These are phyloP conservation scores for Pichia thaimueangensis DNA, from an alignment of 805 yeast genomes.

Conservation along the genomic window DNA sequence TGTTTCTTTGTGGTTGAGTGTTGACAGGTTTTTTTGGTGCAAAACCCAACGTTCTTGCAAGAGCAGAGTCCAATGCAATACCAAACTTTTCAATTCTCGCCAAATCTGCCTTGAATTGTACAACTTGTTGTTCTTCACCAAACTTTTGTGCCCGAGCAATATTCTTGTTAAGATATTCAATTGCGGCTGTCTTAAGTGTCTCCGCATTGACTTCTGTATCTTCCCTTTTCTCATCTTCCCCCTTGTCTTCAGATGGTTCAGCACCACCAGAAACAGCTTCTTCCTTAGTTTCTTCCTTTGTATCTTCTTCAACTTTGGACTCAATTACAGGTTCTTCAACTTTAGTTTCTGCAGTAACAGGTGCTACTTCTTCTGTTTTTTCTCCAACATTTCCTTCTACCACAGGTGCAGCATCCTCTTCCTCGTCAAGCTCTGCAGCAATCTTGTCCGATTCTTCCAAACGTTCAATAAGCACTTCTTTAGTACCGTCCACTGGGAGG, in stretches of 20 bases:
- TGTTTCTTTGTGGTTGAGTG: no score
- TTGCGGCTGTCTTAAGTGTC: constrained; percentile 61
- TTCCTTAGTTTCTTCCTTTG: constrained; percentile 14
- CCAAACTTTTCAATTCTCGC: constrained; percentile 82
- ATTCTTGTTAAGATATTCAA: constrained; percentile 60
- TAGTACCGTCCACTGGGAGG: constrained; percentile 68
- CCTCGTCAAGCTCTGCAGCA: constrained; percentile 25
- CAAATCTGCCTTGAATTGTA: constrained; percentile 54
- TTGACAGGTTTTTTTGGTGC: no score
- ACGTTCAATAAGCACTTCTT: constrained; percentile 67
- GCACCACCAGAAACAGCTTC: neutral
- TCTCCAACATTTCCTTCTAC: neutral
- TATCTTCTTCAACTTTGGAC: constrained; percentile 13
- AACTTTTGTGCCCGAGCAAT: constrained; percentile 72
- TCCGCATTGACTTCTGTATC: constrained; percentile 49
- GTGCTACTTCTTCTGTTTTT: neutral
- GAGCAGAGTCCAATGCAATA: constrained; percentile 55
- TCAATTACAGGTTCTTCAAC: constrained; percentile 15
- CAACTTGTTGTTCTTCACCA: constrained; percentile 50
- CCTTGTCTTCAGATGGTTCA: constrained; percentile 11
- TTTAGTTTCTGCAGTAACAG: constrained; percentile 16
- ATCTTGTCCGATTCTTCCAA: constrained; percentile 50
- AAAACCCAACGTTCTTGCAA: constrained; percentile 63
- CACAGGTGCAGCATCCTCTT: constrained; percentile 11
- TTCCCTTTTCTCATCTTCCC: constrained; percentile 14